A percentile compares a stretch with the other conserved stretches of the same genome.
These are phyloP conservation scores for Calophaca sinica DNA, from an alignment of 306 rosid species.

Conservation along the genomic window DNA sequence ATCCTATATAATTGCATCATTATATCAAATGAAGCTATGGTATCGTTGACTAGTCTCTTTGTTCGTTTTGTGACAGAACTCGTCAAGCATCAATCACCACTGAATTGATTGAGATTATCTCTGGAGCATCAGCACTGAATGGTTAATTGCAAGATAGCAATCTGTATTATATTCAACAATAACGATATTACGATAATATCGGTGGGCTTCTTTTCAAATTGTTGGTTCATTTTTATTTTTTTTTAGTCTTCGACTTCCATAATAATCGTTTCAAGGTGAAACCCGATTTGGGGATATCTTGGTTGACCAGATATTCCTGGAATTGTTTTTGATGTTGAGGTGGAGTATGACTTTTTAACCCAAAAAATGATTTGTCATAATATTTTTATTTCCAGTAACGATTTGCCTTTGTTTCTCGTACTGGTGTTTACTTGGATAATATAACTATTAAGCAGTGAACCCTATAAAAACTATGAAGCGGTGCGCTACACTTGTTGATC, in stretches of 20 bases:
- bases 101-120: constrained; percentile 96
- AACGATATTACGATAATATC: constrained; percentile 57
- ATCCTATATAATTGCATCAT: neutral
- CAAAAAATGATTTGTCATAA: constrained; percentile 25
- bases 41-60: constrained; percentile 44
- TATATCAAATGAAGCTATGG: neutral
- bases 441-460: neutral
- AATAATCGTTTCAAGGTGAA: constrained; percentile 64
- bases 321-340: constrained; percentile 50
- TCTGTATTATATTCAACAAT: constrained; percentile 45
- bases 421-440: neutral
- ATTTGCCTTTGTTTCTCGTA: neutral
- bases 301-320: constrained; percentile 38
- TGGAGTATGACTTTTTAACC: constrained; percentile 37
- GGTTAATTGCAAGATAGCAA: constrained; percentile 56
- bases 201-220: constrained; percentile 53
- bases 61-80: constrained; percentile 66
- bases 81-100: constrained; percentile 99
- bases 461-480: neutral
- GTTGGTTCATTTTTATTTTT: constrained; percentile 50
- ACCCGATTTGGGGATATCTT: constrained; percentile 51
- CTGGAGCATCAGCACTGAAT: constrained; percentile 92
- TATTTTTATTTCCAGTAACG: constrained; percentile 36
- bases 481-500: too few species aligned
- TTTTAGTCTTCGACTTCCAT: constrained; percentile 41